Percentiles rank a stretch among this genome's conserved stretches.
Conservation (phyloP, 139 green algal species). For the Asterochloris sp. region DNA sequence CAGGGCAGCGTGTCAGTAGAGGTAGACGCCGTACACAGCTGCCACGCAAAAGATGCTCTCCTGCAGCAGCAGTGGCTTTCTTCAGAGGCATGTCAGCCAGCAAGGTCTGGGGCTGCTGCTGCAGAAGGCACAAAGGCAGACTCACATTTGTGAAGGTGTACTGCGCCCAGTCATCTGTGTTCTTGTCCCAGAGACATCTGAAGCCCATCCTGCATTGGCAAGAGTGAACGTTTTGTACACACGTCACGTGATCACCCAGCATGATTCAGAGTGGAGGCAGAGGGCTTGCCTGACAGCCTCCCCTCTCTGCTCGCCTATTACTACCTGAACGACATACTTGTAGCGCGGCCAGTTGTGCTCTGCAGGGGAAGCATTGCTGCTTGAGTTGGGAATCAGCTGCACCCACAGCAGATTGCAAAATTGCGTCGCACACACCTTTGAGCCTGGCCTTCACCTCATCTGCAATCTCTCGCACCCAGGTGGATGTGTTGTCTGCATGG, state of each 20-base stretch:
- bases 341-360: slow-evolving; percentile 64
- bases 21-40: slow-evolving; percentile 56
- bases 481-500: slow-evolving; percentile 70
- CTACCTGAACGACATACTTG: slow-evolving; percentile 80
- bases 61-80: slow-evolving; percentile 24
- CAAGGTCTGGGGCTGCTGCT: background rate
- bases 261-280: background rate
- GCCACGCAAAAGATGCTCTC: slow-evolving; percentile 62
- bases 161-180: slow-evolving; percentile 67
- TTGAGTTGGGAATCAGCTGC: background rate
- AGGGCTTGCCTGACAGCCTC: slow-evolving; percentile 57
- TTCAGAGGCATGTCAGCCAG: background rate
- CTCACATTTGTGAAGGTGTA: slow-evolving; percentile 68
- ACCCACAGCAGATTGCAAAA: too few species aligned
- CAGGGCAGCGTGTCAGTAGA: slow-evolving; percentile 41
- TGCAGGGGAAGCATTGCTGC: slow-evolving; percentile 8
- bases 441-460: slow-evolving; percentile 78
- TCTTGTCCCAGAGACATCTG: slow-evolving; percentile 71
- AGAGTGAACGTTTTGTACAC: background rate
- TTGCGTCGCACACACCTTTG: slow-evolving; percentile 43
- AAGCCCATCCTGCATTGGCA: slow-evolving; percentile 48
- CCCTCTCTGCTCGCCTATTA: slow-evolving; percentile 74
- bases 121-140: background rate
- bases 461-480: slow-evolving; percentile 68
- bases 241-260: too few species aligned